Conservation (phyloP, 768 basidiomycete genomes). For the Suillus decipiens region DNA sequence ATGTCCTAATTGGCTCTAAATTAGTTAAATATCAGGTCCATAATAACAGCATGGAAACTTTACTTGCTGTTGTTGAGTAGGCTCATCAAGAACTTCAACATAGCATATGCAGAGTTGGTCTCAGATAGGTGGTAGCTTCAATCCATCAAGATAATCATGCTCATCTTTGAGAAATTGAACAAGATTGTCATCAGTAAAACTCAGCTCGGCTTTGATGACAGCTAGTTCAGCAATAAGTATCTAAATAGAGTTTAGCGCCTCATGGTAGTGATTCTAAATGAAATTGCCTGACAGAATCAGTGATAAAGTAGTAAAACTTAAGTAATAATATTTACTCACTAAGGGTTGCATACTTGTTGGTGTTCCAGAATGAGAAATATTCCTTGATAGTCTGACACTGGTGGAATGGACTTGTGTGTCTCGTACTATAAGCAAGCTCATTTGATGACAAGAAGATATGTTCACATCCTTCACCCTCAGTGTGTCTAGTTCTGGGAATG, state of each 20-base stretch:
- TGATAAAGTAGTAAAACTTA: neutral
- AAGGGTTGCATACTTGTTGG: neutral
- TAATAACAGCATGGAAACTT: neutral
- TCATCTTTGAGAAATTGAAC: neutral
- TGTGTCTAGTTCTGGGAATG: neutral
- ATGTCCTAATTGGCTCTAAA: neutral
- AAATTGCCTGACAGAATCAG: slow-evolving; percentile 1
- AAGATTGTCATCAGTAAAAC: neutral
- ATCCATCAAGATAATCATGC: neutral
- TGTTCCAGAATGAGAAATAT: neutral
- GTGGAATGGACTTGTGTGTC: neutral
- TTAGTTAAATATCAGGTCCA: slow-evolving; percentile 1
- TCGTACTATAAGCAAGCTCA: neutral
- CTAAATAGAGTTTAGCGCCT: neutral
- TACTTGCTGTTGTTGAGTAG: neutral
- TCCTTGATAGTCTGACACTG: neutral
- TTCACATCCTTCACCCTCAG: neutral
- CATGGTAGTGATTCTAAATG: neutral
- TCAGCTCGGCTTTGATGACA: neutral
- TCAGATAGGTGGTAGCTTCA: neutral
- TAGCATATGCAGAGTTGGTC: neutral
- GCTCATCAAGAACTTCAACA: neutral
- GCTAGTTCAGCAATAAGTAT: neutral
- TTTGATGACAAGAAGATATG: neutral
- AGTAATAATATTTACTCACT: neutral